Evolutionary conservation across 2,329 filamentous ascomycete species (phyloP).

Genomic region (Monosporascus sp.): DNA sequence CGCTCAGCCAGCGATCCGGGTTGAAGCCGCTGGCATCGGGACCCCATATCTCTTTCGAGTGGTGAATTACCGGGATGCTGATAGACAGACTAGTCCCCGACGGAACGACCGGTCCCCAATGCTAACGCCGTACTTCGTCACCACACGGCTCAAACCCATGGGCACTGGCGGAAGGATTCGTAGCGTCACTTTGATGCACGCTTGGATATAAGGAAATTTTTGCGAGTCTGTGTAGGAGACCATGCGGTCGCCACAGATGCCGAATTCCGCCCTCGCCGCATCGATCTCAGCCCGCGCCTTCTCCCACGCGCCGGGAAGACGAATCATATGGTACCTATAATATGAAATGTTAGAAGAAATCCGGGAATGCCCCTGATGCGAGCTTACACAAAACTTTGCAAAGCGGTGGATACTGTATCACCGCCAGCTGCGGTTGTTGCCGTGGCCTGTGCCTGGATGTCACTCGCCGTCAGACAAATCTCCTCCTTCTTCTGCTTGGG

Average conservation of each 20-base stretch:
- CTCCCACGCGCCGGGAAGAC: constrained; percentile 3
- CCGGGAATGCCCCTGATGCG: too few species aligned
- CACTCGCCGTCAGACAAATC: background rate
- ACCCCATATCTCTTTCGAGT: too few species aligned
- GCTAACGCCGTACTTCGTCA: constrained; percentile 10
- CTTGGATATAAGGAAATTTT: constrained; percentile 19
- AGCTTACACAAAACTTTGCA: constrained; percentile 2
- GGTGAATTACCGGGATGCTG: too few species aligned
- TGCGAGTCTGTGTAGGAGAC: constrained; percentile 12
- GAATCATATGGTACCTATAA: constrained; percentile 5
- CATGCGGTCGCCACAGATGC: constrained; percentile 3
- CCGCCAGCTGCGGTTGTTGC: constrained; percentile 1
- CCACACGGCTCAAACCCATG: constrained; percentile 5
- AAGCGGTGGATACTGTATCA: constrained; percentile 6
- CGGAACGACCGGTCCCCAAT: constrained; percentile 15
- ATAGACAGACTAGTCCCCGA: constrained; percentile 6
- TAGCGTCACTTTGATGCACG: constrained; percentile 22
- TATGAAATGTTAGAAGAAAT: too few species aligned
- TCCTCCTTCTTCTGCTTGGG: constrained; percentile 1
- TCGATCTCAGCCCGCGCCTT: constrained; percentile 11
- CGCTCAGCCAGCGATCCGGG: too few species aligned
- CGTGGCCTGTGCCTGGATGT: background rate
- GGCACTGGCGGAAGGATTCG: constrained; percentile 12
- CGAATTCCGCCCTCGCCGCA: background rate
- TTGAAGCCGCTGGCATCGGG: too few species aligned